phyloP scores from a whole-genome alignment of 768 basidiomycete species.

The Suillus occidentalis region DNA sequence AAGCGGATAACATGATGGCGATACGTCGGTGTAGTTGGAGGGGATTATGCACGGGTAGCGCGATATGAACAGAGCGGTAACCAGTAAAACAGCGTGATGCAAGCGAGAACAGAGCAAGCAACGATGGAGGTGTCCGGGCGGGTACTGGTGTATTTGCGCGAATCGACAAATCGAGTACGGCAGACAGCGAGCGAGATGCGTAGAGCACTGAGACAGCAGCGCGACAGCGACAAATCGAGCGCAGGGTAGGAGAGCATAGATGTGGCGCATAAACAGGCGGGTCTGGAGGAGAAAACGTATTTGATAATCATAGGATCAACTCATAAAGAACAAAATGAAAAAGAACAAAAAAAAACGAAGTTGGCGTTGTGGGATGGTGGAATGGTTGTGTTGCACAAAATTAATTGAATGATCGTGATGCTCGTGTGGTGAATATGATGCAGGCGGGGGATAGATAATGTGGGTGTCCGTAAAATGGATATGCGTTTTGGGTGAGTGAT shows the following conservation, averaged over 20 bases:
- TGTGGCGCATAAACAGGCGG: conserved; percentile 6
- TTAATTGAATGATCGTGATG: conserved; percentile 10
- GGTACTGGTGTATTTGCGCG: conserved; percentile 4
- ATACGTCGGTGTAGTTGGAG: neutral
- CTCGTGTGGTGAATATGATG: conserved; percentile 12
- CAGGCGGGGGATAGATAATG: conserved; percentile 5
- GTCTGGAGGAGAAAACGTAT: conserved; percentile 4
- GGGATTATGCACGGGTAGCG: neutral
- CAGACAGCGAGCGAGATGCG: neutral
- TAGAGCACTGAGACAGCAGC: conserved; percentile 2
- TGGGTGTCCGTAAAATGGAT: conserved; percentile 16
- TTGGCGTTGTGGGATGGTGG: conserved; percentile 4
- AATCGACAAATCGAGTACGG: conserved; percentile 3
- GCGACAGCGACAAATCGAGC: conserved; percentile 8
- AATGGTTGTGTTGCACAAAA: conserved; percentile 8
- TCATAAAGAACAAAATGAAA: conserved; percentile 10
- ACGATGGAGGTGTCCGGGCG: neutral
- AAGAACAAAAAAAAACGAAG: conserved; percentile 6
- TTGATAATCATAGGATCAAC: conserved; percentile 15
- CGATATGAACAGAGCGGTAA: conserved; percentile 3
- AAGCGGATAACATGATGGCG: neutral
- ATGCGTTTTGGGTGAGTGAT: conserved; percentile 3
- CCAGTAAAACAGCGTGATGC: conserved; percentile 7
- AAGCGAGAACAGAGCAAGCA: conserved; percentile 8
- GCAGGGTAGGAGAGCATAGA: neutral